Base-by-base conservation (phyloP, 73 alveolate species). In the Uronychia setigera region DNA sequence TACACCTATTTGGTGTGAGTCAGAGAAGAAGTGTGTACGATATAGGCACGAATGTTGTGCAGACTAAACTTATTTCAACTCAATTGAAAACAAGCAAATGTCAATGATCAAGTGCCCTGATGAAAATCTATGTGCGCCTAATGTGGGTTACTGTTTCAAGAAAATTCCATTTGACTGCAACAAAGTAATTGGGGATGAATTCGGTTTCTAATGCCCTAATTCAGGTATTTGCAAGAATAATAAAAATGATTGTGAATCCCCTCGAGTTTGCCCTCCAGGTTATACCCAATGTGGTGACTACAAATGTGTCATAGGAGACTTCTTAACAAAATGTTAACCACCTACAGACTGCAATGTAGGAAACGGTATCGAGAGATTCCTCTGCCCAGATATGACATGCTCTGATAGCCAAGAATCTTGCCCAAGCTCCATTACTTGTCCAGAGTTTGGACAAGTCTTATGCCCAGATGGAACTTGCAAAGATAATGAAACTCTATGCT, bases 381-480 rank as follows among this genome's bases (percentile, higher is more conserved):
- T 11, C n/a, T 94, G 98, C 75, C 93, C 98, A 30, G 95, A 94
- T 88, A 91, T 92, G 35, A 76, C 91, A 26, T 94, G 98, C 83
- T 76, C 94, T 0, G 35, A 77, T 29, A 60, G 90, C 29, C 60
- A 83, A n/a, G 94, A 88, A 0, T 86, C 58, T 76, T 94, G 98
- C 80, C 92, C 92, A 9, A 35, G 79, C 33, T 59, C 31, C 30
- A 86, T 83, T 60, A 80, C 67, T 35, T 94, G 94, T 57, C 87
- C 92, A 35, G 91, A 91, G 19, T 46, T 87, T 30, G 94, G 88
- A 60, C 81, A 88, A 58, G 92, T 92, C 13, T 91, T 87, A 58
- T 94, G 98, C 77, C 93, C 88, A 34, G 98, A 94, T 91, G 98
- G 98, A 0, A 80, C 92, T 31, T 94, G 98, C 79, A 87, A 79